phyloP scores from a whole-genome alignment of 768 basidiomycete genomes.

The Pleurotus tuber-regium region DNA sequence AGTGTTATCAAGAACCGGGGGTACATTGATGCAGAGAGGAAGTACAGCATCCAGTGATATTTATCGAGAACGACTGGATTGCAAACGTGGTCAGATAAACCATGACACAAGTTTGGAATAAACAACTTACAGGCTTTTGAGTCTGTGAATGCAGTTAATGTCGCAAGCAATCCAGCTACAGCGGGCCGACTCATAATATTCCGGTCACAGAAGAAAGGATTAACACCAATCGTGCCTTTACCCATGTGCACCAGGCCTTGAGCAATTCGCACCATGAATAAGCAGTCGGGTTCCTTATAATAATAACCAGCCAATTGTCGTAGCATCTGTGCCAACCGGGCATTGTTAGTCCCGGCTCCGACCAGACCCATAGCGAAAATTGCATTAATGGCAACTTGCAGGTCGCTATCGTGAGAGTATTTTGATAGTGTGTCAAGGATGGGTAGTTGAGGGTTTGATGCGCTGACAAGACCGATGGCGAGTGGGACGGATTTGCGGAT shows the following conservation, averaged over 20 bases:
- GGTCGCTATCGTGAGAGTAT: conserved; percentile 98
- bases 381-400: conserved; percentile 93
- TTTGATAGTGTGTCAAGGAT: conserved; percentile 97
- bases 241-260: conserved; percentile 99
- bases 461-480: conserved; percentile 90
- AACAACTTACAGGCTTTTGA: conserved; percentile 81
- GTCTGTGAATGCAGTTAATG: conserved; percentile 90
- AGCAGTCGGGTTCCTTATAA: conserved; percentile 92
- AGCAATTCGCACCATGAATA: conserved; percentile 95
- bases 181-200: conserved; percentile 87
- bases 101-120: not conserved
- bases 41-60: conserved; percentile 99
- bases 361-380: conserved; percentile 99
- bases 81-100: conserved; percentile 3
- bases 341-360: conserved; percentile 98
- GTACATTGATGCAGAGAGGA: conserved; percentile 95
- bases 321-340: conserved; percentile 95
- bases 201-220: conserved; percentile 95
- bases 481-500: conserved; percentile 93
- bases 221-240: conserved; percentile 95
- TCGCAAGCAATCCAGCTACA: conserved; percentile 85
- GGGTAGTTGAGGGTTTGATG: conserved; percentile 92
- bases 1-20: conserved; percentile 98
- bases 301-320: conserved; percentile 98
- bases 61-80: conserved; percentile 86